Base-by-base conservation (phyloP, 306 rosid species). In the Glycyrrhiza uralensis region DNA sequence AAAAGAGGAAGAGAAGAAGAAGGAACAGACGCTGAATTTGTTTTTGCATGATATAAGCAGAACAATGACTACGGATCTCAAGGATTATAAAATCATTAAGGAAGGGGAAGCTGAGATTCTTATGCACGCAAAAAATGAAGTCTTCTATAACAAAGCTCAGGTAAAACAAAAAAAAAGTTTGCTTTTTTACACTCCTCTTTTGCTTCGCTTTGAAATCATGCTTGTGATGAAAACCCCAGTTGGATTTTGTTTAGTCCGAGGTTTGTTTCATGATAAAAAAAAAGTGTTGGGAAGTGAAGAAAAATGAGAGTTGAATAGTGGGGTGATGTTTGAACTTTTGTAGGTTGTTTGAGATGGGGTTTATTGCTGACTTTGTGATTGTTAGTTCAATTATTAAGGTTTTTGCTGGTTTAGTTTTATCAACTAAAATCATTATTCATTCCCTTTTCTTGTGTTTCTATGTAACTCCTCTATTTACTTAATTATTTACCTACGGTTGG, bases 101-200 rank as follows among this genome's bases (percentile, higher is more conserved):
- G 98, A 94, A 77, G 98, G 98, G 20, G 97, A 94, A 85, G 98
- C 97, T 67, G 98, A 94, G 82, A 94, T 94, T 91, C 97, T 94
- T 12, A 94, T 94, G 97, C 92, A 85, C 69, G 84, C 90, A 3
- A 88, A 94, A 33, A 94, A 94, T 77, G 86, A 87, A 86, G 98
- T 94, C 71, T 94, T 94, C 42, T 94, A 80, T 67, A 94, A 93
- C 45, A 91, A 88, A 69, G 80, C 94, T 72, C 98, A 93, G 98
- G 98, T 91, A n/a, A n/a, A n/a, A n/a, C 80, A 18, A 28, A 0
- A 10, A 12, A 24, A 58, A 74, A 69, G 45, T 67, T 71, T 56
- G 22, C 0, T 54, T 17, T 77, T 82, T 84, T 57, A 19, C 3
- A 12, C 50, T 18, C 2, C 4, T 56, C 57, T 42, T 12, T 73